Percentiles rank a stretch among this genome's conserved stretches.
Evolutionary conservation across 306 rosid genomes (phyloP).

Genomic region (Lathyrus tuberosus): DNA sequence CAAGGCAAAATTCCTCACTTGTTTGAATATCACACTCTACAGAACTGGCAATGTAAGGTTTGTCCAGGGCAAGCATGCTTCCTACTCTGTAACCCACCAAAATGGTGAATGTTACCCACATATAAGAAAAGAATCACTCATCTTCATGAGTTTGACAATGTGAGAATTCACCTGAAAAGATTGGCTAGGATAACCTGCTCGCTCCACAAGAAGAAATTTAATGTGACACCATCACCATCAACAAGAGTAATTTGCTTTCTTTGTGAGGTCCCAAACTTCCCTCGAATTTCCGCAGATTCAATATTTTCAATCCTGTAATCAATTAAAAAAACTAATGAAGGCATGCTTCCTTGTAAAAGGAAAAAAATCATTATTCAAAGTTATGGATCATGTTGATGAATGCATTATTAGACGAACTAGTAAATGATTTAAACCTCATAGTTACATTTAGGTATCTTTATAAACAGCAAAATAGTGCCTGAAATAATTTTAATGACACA

Average conservation of each 20-base stretch:
- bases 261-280: constrained; percentile 52
- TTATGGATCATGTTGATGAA: constrained; percentile 26
- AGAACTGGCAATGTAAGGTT: constrained; percentile 65
- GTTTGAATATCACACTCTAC: constrained; percentile 52
- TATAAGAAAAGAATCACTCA: constrained; percentile 9
- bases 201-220: constrained; percentile 81
- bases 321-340: constrained; percentile 35
- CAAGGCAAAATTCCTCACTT: constrained; percentile 66
- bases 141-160: constrained; percentile 17
- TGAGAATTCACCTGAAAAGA: constrained; percentile 72
- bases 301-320: constrained; percentile 70
- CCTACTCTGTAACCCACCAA: constrained; percentile 61
- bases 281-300: constrained; percentile 63
- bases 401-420: constrained; percentile 15
- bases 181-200: constrained; percentile 83
- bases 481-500: constrained; percentile 3
- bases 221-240: constrained; percentile 61
- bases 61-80: constrained; percentile 89
- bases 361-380: constrained; percentile 8
- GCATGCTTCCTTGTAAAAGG: constrained; percentile 14
- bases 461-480: constrained; percentile 10
- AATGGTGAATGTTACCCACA: constrained; percentile 16
- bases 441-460: constrained; percentile 22
- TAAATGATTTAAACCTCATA: constrained; percentile 18
- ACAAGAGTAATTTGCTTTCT: constrained; percentile 74